These are phyloP conservation scores for Sporothrix phasma DNA, from an alignment of 2,329 filamentous ascomycete genomes.

Conservation along the genomic window DNA sequence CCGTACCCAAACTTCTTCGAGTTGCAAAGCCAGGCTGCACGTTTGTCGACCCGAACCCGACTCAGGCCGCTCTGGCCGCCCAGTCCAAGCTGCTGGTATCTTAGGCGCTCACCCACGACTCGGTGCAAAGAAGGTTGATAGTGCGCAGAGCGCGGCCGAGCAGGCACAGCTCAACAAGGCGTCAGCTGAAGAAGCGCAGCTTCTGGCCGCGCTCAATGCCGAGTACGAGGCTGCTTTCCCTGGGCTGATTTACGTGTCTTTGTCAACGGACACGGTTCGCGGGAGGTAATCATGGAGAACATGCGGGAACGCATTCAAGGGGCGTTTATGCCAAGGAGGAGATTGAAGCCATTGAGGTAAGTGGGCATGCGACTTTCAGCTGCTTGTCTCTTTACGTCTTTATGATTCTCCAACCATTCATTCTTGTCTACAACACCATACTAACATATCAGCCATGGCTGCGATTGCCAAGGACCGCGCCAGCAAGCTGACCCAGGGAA, in stretches of 20 bases:
- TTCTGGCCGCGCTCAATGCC: slow-evolving; percentile 55
- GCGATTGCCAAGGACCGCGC: slow-evolving; percentile 79
- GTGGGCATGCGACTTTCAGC: slow-evolving; percentile 18
- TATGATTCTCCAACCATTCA: no score
- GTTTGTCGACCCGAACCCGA: not conserved
- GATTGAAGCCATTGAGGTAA: slow-evolving; percentile 62
- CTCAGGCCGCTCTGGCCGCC: slow-evolving; percentile 28
- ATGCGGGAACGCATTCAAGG: slow-evolving; percentile 65
- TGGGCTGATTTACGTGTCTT: slow-evolving; percentile 85
- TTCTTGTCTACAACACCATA: not conserved
- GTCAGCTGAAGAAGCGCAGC: slow-evolving; percentile 44
- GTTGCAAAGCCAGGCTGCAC: slow-evolving; percentile 37
- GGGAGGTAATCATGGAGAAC: slow-evolving; percentile 67
- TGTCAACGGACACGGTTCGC: slow-evolving; percentile 70
- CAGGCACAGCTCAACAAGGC: slow-evolving; percentile 62
- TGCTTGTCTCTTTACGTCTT: not conserved
- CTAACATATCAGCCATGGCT: slow-evolving; percentile 59
- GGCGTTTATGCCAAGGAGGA: slow-evolving; percentile 59
- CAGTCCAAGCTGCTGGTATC: slow-evolving; percentile 57
- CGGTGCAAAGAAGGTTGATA: slow-evolving; percentile 73
- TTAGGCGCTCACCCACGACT: slow-evolving; percentile 75
- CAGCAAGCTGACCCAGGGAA: slow-evolving; percentile 40
- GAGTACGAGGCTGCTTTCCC: slow-evolving; percentile 77
- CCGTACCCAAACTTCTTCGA: slow-evolving; percentile 50
- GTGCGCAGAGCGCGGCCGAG: slow-evolving; percentile 68